Percentiles rank a stretch among this genome's conserved stretches.
These are phyloP conservation scores for Skeletonema costatum DNA, from an alignment of 108 stramenopile genomes.

Conservation along the genomic window DNA sequence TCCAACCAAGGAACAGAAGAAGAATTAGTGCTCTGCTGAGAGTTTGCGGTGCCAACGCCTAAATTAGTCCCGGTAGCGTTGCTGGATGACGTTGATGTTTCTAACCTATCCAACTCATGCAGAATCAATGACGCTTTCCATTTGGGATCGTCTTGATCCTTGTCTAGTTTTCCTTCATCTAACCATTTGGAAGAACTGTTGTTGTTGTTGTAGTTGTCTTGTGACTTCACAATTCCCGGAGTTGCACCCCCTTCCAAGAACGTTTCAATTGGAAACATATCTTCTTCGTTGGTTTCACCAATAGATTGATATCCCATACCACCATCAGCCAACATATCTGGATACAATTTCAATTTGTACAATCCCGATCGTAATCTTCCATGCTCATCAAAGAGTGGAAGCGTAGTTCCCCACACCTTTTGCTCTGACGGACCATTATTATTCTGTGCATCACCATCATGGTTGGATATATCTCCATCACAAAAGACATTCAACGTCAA, in stretches of 20 bases:
- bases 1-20: conserved; percentile 75
- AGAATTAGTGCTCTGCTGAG: neutral
- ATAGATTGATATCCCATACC: conserved; percentile 30
- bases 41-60: neutral
- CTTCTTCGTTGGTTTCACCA: neutral
- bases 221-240: conserved; percentile 11
- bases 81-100: conserved; percentile 9
- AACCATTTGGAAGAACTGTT: conserved; percentile 7
- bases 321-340: conserved; percentile 32
- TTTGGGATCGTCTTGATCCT: conserved; percentile 26
- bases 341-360: conserved; percentile 32
- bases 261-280: conserved; percentile 11
- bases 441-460: neutral
- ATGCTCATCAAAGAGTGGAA: conserved; percentile 33
- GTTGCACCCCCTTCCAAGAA: conserved; percentile 43
- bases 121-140: conserved; percentile 54
- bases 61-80: neutral
- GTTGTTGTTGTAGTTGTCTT: neutral
- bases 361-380: conserved; percentile 35
- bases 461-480: conserved; percentile 16
- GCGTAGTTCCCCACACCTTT: conserved; percentile 41
- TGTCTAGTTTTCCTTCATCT: conserved; percentile 18
- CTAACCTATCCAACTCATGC: conserved; percentile 34
- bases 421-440: neutral
- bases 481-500: conserved; percentile 57